A percentile compares a stretch with the other conserved stretches of the same genome.
Evolutionary conservation across 2,329 filamentous ascomycete genomes (phyloP).

Genomic region (Colletotrichum caudatum): DNA sequence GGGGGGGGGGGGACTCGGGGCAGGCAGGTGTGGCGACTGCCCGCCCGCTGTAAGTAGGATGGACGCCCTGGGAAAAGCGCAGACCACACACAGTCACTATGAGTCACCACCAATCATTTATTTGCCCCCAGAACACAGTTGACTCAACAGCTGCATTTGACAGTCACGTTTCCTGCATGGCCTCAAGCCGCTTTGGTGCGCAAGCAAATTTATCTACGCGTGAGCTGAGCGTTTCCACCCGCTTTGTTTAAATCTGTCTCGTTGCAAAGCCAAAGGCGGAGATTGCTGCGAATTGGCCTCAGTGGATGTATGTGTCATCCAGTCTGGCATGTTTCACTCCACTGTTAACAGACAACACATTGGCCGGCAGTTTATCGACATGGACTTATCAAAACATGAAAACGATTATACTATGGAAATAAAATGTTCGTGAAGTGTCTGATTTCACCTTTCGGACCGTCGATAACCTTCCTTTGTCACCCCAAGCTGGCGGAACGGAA

Average conservation of each 20-base stretch:
- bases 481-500: background rate
- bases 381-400: background rate
- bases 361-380: background rate
- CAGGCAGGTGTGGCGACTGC: conserved; percentile 32
- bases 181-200: background rate
- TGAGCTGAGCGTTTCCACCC: background rate
- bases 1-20: too few relatives aligned
- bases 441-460: too few relatives aligned
- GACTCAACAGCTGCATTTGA: conserved; percentile 27
- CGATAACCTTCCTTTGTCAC: too few relatives aligned
- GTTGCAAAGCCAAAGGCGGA: background rate
- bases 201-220: background rate
- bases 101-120: conserved; percentile 33
- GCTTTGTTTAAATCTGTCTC: background rate
- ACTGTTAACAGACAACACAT: background rate
- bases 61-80: background rate
- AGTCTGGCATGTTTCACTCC: background rate
- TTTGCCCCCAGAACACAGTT: conserved; percentile 6
- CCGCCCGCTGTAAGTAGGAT: conserved; percentile 29
- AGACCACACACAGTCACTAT: conserved; percentile 31
- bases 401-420: background rate
- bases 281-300: conserved; percentile 27
- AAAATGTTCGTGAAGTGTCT: background rate
- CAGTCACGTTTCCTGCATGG: conserved; percentile 17
- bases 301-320: conserved; percentile 3